phyloP scores from a whole-genome alignment of 257 asterid genomes.

The Paulownia fortunei region DNA sequence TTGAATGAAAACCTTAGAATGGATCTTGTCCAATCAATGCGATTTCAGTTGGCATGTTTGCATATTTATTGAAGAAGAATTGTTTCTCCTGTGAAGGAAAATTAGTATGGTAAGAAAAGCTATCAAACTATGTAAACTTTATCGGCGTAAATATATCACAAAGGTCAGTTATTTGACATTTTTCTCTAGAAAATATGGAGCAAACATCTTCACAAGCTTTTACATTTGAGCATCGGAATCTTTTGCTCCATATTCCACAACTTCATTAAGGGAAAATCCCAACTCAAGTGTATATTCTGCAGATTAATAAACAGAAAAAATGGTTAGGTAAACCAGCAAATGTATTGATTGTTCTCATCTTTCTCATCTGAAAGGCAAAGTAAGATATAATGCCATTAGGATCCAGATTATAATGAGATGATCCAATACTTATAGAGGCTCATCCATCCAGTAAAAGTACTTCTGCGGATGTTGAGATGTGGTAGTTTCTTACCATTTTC shows the following conservation, averaged over 20 bases:
- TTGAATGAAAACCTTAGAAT: not conserved
- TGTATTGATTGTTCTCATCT: not conserved
- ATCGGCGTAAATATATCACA: not conserved
- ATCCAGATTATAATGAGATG: not conserved
- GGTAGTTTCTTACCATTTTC: slow-evolving; percentile 10
- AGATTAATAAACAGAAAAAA: not conserved
- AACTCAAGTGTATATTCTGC: not conserved
- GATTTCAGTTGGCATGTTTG: not conserved
- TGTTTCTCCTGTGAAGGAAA: slow-evolving; percentile 5
- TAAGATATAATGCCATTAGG: not conserved
- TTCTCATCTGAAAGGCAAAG: not conserved
- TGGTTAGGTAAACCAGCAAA: not conserved
- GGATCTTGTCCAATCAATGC: not conserved
- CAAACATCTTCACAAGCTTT: not conserved
- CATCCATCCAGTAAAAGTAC: not conserved
- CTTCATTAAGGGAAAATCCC: not conserved
- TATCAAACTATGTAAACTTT: not conserved
- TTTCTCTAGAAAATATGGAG: not conserved
- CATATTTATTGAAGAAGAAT: not conserved
- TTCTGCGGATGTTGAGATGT: not conserved
- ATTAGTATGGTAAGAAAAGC: not conserved
- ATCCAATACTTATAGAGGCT: not conserved
- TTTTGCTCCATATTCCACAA: not conserved
- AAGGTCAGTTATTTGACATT: not conserved
- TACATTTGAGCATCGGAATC: not conserved